Evolutionary conservation across 2,329 filamentous ascomycete genomes (phyloP).

Genomic region (Xenosphaeropsis pyriputrescens): DNA sequence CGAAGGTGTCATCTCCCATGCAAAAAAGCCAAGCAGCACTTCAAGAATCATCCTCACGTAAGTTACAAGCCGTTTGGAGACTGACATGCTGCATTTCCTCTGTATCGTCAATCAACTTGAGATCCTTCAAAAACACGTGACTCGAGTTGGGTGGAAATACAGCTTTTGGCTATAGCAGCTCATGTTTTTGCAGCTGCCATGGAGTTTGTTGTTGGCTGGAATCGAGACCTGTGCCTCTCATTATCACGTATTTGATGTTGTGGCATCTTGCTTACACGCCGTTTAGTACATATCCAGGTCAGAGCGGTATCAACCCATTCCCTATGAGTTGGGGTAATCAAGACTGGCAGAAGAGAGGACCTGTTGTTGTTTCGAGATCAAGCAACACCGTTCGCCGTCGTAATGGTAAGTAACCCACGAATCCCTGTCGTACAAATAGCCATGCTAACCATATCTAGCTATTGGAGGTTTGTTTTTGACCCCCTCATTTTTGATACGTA

Average conservation of each 20-base stretch:
- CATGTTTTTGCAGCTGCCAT: too few relatives aligned
- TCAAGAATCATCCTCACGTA: conserved; percentile 52
- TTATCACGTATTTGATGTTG: too few relatives aligned
- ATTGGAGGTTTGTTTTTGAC: conserved; percentile 34
- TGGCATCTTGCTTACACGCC: too few relatives aligned
- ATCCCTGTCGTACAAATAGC: conserved; percentile 15
- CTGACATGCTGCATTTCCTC: not conserved
- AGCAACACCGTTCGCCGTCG: conserved; percentile 63
- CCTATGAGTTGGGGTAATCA: conserved; percentile 75
- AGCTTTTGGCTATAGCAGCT: too few relatives aligned
- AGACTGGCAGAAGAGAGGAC: conserved; percentile 63
- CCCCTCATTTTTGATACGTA: not conserved
- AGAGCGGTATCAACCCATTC: conserved; percentile 87
- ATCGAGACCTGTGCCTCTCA: too few relatives aligned
- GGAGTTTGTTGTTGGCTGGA: too few relatives aligned
- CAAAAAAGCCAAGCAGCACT: conserved; percentile 23
- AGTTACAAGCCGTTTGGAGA: not conserved
- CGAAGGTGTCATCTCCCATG: conserved; percentile 7
- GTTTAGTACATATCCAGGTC: conserved; percentile 69
- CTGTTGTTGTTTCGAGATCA: conserved; percentile 72
- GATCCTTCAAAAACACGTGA: not conserved
- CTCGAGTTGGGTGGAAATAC: too few relatives aligned
- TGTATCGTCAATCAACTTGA: not conserved
- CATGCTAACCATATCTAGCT: conserved; percentile 23
- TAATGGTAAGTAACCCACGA: conserved; percentile 44